phyloP scores from a whole-genome alignment of 2,329 filamentous ascomycete genomes.

The Xylaria multiplex region DNA sequence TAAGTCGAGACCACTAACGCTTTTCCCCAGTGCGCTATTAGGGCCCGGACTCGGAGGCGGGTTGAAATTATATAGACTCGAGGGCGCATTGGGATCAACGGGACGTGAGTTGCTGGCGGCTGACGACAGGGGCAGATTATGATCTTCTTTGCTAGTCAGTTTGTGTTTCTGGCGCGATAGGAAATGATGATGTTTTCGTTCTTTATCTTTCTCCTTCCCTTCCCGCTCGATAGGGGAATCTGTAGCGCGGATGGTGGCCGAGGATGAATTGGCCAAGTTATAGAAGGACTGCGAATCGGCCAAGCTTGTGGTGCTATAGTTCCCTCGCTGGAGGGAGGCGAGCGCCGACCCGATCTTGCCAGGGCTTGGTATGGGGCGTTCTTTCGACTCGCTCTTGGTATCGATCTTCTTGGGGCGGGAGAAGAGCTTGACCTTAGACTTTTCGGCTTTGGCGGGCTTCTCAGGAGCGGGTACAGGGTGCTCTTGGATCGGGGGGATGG shows the following conservation, averaged over 20 bases:
- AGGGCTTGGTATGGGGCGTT: conserved; percentile 76
- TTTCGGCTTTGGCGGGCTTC: conserved; percentile 71
- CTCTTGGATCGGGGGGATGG: conserved; percentile 53
- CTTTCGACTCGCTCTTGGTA: conserved; percentile 73
- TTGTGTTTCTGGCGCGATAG: conserved; percentile 83
- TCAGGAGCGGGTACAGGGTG: conserved; percentile 57
- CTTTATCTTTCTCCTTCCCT: conserved; percentile 72
- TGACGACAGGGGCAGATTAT: conserved; percentile 76
- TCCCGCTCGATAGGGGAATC: conserved; percentile 61
- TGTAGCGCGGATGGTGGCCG: conserved; percentile 76
- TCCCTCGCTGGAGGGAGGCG: conserved; percentile 70
- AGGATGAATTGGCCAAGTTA: conserved; percentile 78
- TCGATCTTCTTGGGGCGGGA: conserved; percentile 80
- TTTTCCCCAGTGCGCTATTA: conserved; percentile 77
- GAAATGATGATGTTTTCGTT: conserved; percentile 83
- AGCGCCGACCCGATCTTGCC: conserved; percentile 75
- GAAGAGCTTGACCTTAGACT: conserved; percentile 84
- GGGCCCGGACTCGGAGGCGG: conserved; percentile 77
- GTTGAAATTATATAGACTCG: conserved; percentile 82
- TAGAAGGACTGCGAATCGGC: conserved; percentile 76
- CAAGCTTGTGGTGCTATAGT: conserved; percentile 78
- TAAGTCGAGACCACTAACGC: conserved; percentile 81
- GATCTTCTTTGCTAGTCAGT: conserved; percentile 76
- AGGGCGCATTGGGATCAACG: conserved; percentile 78
- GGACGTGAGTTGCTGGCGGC: conserved; percentile 80